Evolutionary conservation across 768 basidiomycete species (phyloP).

Genomic region (Boletus bicolor): DNA sequence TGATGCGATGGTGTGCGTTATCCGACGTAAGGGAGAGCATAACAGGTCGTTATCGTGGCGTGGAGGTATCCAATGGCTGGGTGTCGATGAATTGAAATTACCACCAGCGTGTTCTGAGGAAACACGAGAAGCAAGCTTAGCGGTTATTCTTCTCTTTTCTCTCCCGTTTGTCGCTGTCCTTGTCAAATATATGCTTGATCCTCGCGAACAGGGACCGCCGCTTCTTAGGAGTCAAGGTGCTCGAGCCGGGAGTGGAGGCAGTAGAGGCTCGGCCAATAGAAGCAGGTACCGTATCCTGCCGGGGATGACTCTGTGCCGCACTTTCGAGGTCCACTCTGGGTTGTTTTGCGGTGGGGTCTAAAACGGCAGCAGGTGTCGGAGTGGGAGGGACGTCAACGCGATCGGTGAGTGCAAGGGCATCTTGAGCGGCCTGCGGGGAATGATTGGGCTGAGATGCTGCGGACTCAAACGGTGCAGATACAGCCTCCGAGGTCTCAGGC

Average conservation of each 20-base stretch:
- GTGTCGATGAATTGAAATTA: neutral
- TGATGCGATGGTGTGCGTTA: slow-evolving; percentile 6
- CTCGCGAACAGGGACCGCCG: slow-evolving; percentile 52
- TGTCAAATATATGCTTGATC: slow-evolving; percentile 51
- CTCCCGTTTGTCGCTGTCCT: slow-evolving; percentile 42
- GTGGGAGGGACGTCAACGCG: neutral
- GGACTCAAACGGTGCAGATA: neutral
- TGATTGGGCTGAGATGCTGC: neutral
- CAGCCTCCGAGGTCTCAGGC: neutral
- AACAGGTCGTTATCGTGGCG: slow-evolving; percentile 11
- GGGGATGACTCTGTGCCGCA: neutral
- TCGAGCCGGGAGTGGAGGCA: slow-evolving; percentile 32
- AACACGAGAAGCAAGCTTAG: slow-evolving; percentile 1
- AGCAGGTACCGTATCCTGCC: neutral
- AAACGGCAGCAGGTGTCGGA: neutral
- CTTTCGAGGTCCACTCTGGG: neutral
- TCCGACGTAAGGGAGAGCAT: slow-evolving; percentile 17
- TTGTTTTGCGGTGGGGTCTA: neutral
- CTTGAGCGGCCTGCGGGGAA: neutral
- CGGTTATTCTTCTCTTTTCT: slow-evolving; percentile 32
- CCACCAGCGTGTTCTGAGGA: neutral
- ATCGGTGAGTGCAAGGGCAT: neutral
- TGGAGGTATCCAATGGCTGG: slow-evolving; percentile 2
- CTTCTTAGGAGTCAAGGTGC: slow-evolving; percentile 44
- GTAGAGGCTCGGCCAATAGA: slow-evolving; percentile 5